phyloP scores from a whole-genome alignment of 495 filamentous ascomycete genomes.

The Penicillium manginii region DNA sequence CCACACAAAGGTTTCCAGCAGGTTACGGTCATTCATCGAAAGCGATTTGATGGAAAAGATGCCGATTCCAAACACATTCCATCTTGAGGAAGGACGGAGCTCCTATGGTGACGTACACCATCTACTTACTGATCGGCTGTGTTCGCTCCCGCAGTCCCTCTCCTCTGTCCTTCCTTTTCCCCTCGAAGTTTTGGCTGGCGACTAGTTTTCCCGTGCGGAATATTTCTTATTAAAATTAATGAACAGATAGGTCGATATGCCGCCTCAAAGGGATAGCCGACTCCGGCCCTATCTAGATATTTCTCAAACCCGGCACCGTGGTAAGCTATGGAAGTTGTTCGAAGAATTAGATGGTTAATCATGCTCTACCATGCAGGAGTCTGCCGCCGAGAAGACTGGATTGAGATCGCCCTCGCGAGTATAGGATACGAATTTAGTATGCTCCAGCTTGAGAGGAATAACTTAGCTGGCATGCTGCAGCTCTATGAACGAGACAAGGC shows the following conservation, averaged over 20 bases:
- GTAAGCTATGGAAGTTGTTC: background rate
- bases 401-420: background rate
- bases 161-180: background rate
- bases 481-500: background rate
- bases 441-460: conserved; percentile 2
- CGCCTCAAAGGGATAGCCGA: background rate
- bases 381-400: background rate
- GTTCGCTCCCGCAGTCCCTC: background rate
- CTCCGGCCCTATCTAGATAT: background rate
- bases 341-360: background rate
- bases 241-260: background rate
- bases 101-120: background rate
- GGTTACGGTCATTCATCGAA: background rate
- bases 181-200: background rate
- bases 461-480: background rate
- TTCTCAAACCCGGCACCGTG: background rate
- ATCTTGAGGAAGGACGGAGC: background rate
- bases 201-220: background rate
- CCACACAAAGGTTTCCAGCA: background rate
- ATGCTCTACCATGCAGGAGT: background rate
- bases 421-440: background rate
- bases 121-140: background rate
- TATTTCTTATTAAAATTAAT: background rate
- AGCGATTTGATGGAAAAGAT: background rate
- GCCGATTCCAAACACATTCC: background rate